Base-by-base conservation (phyloP, 2,329 filamentous ascomycete species). In the Blastomyces gilchristii region DNA sequence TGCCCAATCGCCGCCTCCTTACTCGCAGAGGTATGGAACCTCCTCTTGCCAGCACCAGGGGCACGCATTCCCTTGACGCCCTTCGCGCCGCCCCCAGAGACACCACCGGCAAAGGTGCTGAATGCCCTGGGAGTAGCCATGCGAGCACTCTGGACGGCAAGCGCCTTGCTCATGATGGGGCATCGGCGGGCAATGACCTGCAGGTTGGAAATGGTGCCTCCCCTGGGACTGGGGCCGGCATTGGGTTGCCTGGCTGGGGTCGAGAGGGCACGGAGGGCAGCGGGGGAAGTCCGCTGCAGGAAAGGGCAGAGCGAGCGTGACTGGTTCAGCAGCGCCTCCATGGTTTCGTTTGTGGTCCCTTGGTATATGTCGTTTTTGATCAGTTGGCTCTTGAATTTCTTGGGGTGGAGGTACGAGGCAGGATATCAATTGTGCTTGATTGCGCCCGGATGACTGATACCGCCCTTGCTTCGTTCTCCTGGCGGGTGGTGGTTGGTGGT, bases 261-360 rank as follows among this genome's bases (percentile, higher is more conserved):
- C 62, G 89, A 95, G 73, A 99, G 85, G 64, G 92, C 89, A 70
- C 94, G 92, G 67, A 99, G 86, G 63, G 91, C 92, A 70, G 91
- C 88, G 69, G 93, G 91, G 47, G 92, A 93, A 45, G 94, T 93
- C 79, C 92, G 90, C 82, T 92, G 93, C 77, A 99, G 82, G 80
- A 99, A 99, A 63, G 94, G 94, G 80, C 94, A 99, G 87, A 99
- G 89, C 75, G 89, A 86, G 83, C 92, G 91, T 76, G 92, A 97
- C 79, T 97, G 92, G 77, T 91, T 91, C 72, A 97, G 86, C 71
- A 97, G 87, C 72, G 90, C 85, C 83, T 99, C 94, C 94, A 99
- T 99, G 62, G 25, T 31, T 31, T 31, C 28, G 28, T 31, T 31
- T 31, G 28, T 31, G 28, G 28, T 31, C 28, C 28, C n/a, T 22